Evolutionary conservation across 495 filamentous ascomycete genomes (phyloP), one percentile per base, ranked within the genome.

Genomic region (Melanomma pulvis-pyrius): DNA sequence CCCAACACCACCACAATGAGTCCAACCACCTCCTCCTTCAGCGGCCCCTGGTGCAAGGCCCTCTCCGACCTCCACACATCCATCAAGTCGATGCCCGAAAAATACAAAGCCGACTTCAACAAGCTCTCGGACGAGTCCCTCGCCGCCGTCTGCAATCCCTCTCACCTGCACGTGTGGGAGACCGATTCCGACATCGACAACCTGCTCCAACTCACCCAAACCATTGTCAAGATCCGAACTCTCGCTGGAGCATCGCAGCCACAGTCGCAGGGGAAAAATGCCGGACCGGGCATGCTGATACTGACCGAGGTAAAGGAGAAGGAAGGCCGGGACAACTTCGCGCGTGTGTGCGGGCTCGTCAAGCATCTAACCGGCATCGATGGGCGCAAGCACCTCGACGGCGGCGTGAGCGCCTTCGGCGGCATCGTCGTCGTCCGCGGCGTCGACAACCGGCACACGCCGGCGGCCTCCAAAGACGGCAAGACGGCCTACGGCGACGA

Each of bases 161-260:
- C n/a, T 8, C 19, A 39, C 22, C 53, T 69, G 3, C 66, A 69
- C 32, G 48, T 69, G 32, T 69, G 60, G 60, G 66, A 69, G 60
- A 59, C 47, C 0, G 61, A 64, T 32, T 29, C 52, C 3, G 66
- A 69, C 29, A 9, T 64, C 22, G 66, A 63, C 34, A 54, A 29
- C 17, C 53, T 69, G 0, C 52, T 69, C 15, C 66, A 63, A 24
- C 34, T 69, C 13, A 49, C 59, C 6, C 34, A 63, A 17, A 46
- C 53, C 28, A 64, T 69, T 29, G 47, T 53, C 29, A 59, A 53
- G 47, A 26, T 64, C 41, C 52, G 32, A 2, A 36, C 19, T 21
- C 6, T 51, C n/a, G 21, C 41, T 17, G 50, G 41, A 2, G 32
- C 46, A 1, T 13, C 50, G 1, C 47, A 63, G 24, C 15, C 9